Evolutionary conservation across 1,284 basidiomycete species (phyloP).

Genomic region (Sporisorium reilianum): DNA sequence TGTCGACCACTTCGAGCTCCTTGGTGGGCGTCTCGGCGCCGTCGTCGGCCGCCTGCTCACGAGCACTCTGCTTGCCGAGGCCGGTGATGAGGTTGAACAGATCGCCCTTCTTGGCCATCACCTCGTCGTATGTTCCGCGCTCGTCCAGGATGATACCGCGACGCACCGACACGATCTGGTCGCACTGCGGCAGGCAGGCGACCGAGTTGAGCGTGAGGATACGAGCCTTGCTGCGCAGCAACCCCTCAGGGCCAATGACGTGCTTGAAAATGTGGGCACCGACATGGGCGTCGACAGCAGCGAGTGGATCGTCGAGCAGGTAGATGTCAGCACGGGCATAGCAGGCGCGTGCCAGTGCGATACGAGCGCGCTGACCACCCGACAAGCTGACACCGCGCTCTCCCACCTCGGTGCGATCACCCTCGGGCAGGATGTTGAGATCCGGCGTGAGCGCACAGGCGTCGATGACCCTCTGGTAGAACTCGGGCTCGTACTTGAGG

Average conservation of each 20-base stretch:
- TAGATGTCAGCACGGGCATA: slow-evolving; percentile 78
- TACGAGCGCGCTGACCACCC: slow-evolving; percentile 77
- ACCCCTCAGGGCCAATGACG: slow-evolving; percentile 58
- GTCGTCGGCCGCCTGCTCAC: slow-evolving; percentile 45
- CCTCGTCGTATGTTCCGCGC: slow-evolving; percentile 76
- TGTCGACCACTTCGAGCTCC: slow-evolving; percentile 44
- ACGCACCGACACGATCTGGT: slow-evolving; percentile 80
- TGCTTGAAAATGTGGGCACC: slow-evolving; percentile 67
- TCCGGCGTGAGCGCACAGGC: slow-evolving; percentile 72
- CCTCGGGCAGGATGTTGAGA: slow-evolving; percentile 79
- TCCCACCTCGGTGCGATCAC: slow-evolving; percentile 76
- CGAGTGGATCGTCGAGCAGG: slow-evolving; percentile 80
- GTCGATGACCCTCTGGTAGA: slow-evolving; percentile 68
- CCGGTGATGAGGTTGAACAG: slow-evolving; percentile 73
- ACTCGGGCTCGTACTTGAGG: slow-evolving; percentile 72
- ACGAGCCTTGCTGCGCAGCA: slow-evolving; percentile 61
- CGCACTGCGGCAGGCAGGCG: slow-evolving; percentile 74
- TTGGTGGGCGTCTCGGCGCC: slow-evolving; percentile 35
- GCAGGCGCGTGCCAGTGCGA: slow-evolving; percentile 79
- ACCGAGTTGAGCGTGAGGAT: slow-evolving; percentile 69
- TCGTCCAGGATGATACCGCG: slow-evolving; percentile 76
- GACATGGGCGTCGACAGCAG: slow-evolving; percentile 72
- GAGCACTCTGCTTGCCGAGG: slow-evolving; percentile 68
- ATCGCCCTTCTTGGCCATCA: slow-evolving; percentile 73
- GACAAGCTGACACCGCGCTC: slow-evolving; percentile 73